These are phyloP conservation scores for Coemansia sp. DNA, from an alignment of 192 early-diverging fungal species.

Conservation along the genomic window DNA sequence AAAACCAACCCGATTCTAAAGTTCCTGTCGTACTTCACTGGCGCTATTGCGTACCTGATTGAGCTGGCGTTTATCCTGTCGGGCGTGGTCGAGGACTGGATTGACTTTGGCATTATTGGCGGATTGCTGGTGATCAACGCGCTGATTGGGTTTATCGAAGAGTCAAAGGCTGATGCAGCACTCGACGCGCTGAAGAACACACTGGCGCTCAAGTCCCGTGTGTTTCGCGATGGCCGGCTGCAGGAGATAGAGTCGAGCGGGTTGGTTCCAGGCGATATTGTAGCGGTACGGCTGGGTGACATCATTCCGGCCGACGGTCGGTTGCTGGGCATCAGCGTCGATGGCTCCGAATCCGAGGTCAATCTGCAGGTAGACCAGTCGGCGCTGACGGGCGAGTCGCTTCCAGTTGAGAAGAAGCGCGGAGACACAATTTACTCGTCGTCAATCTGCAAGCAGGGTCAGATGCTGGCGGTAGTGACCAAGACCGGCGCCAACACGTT, in stretches of 20 bases:
- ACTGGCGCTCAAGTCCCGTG: conserved; percentile 79
- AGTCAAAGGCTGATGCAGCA: conserved; percentile 89
- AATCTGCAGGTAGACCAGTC: conserved; percentile 88
- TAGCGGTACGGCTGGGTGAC: conserved; percentile 88
- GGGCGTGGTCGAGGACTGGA: conserved; percentile 69
- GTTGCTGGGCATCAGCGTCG: conserved; percentile 70
- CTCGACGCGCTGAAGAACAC: conserved; percentile 93
- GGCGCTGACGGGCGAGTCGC: conserved; percentile 90
- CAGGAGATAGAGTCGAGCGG: conserved; percentile 67
- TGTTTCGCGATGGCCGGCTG: conserved; percentile 73
- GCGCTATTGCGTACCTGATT: conserved; percentile 86
- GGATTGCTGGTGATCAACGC: conserved; percentile 81
- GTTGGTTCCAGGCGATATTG: conserved; percentile 89
- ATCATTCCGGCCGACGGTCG: conserved; percentile 91
- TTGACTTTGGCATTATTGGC: conserved; percentile 81
- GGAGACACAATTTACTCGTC: conserved; percentile 85
- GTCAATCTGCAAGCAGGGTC: conserved; percentile 91
- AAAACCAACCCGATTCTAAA: conserved; percentile 82
- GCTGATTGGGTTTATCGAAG: conserved; percentile 88
- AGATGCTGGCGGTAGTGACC: conserved; percentile 85
- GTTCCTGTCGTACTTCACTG: conserved; percentile 82
- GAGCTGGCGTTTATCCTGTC: conserved; percentile 84
- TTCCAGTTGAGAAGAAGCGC: conserved; percentile 82
- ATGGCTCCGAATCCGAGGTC: conserved; percentile 73
- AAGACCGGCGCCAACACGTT: conserved; percentile 94